phyloP scores from a whole-genome alignment of 805 yeast species.

The Spathaspora boniae region DNA sequence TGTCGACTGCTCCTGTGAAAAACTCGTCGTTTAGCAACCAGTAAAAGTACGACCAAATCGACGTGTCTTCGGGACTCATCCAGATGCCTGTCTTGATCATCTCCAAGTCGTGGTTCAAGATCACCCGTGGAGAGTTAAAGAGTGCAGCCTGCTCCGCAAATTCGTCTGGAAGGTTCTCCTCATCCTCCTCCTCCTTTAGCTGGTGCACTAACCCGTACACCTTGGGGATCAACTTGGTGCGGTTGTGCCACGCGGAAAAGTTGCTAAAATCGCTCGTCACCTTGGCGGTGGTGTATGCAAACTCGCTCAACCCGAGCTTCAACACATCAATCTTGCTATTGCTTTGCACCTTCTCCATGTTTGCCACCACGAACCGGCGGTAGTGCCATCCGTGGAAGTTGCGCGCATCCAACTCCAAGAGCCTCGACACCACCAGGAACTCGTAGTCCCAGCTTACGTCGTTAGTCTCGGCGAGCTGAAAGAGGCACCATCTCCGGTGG shows the following conservation, averaged over 20 bases:
- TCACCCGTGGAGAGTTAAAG: conserved; percentile 27
- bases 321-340: conserved; percentile 13
- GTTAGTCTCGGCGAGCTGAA: conserved; percentile 40
- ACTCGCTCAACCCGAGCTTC: conserved; percentile 48
- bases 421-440: conserved; percentile 60
- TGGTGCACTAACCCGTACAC: conserved; percentile 30
- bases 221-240: conserved; percentile 64
- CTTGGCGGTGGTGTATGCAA: conserved; percentile 71
- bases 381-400: conserved; percentile 97
- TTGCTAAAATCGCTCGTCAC: conserved; percentile 85
- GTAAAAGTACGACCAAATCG: conserved; percentile 84
- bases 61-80: conserved; percentile 92
- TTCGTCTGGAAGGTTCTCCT: conserved; percentile 5
- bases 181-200: background rate
- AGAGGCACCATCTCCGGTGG: conserved; percentile 80
- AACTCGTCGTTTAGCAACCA: conserved; percentile 63
- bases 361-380: conserved; percentile 63
- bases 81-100: conserved; percentile 79
- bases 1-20: conserved; percentile 24
- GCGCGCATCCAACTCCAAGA: conserved; percentile 71
- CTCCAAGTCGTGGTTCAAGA: conserved; percentile 57
- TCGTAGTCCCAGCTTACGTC: conserved; percentile 68
- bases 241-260: conserved; percentile 94
- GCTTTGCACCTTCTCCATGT: conserved; percentile 33
- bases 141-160: conserved; percentile 9